Conservation (phyloP, 257 asterid genomes). For the Solanum infundibuliforme region DNA sequence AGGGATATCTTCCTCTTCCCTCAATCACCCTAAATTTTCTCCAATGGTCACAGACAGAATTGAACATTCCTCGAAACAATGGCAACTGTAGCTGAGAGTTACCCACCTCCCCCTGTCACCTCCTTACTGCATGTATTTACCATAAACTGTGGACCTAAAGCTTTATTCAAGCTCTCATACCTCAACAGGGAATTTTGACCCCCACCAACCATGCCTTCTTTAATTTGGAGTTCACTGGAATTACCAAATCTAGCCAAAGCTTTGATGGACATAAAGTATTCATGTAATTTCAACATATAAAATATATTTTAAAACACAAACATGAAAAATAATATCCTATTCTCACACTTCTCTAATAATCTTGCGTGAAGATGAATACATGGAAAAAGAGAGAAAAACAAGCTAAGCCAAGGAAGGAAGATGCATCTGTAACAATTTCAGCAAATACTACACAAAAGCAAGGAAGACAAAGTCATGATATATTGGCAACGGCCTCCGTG, state of each 20-base stretch:
- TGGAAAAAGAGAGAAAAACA: background rate
- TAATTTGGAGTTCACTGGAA: background rate
- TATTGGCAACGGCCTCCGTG: background rate
- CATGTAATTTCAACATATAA: background rate
- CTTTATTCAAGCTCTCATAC: background rate
- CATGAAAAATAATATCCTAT: background rate
- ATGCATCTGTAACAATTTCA: background rate
- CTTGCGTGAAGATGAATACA: background rate
- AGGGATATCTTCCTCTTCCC: background rate
- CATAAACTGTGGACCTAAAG: background rate
- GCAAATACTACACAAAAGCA: background rate
- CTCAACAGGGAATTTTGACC: background rate
- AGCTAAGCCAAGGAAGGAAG: background rate
- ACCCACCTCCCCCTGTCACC: background rate
- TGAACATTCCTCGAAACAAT: background rate
- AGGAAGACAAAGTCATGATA: background rate
- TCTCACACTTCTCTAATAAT: background rate
- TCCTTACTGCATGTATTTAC: background rate
- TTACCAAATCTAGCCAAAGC: background rate
- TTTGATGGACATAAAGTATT: background rate
- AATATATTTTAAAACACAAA: background rate
- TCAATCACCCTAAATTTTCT: background rate
- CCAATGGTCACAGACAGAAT: background rate
- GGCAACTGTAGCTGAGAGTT: background rate
- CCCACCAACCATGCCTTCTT: background rate